Conservation (phyloP, 179 eudicot species). For the Drosera spatulata region DNA sequence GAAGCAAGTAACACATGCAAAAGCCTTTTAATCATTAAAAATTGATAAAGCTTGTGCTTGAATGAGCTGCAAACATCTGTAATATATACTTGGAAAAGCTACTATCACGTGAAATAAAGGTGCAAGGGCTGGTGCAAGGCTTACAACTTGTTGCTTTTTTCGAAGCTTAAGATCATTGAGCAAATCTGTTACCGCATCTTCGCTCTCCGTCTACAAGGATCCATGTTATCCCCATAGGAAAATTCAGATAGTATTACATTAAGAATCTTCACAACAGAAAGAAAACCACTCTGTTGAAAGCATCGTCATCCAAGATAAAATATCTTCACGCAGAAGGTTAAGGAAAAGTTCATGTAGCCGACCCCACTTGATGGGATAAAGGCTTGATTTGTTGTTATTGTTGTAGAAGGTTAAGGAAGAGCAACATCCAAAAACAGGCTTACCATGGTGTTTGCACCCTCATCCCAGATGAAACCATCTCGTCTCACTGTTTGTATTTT, state of each 20-base stretch:
- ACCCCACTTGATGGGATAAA: too few species aligned
- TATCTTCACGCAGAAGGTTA: too few species aligned
- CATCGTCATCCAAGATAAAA: too few species aligned
- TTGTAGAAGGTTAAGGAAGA: too few species aligned
- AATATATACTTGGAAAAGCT: neutral
- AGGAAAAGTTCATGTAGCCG: too few species aligned
- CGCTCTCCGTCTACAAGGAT: slow-evolving; percentile 74
- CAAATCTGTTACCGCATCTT: slow-evolving; percentile 58
- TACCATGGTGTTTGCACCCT: slow-evolving; percentile 99
- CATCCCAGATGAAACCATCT: slow-evolving; percentile 86
- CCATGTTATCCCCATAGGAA: neutral
- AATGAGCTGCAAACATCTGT: neutral
- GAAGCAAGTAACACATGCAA: neutral
- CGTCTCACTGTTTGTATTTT: slow-evolving; percentile 63
- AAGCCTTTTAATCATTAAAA: too few species aligned
- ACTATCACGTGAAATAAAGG: neutral
- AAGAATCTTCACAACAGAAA: too few species aligned
- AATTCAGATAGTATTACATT: too few species aligned
- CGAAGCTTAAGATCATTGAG: slow-evolving; percentile 81
- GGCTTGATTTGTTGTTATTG: too few species aligned
- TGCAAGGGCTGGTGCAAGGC: too few species aligned
- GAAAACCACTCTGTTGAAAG: too few species aligned
- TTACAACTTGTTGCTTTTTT: slow-evolving; percentile 76
- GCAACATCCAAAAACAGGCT: neutral
- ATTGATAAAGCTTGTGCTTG: too few species aligned